A percentile compares a stretch with the other conserved stretches of the same genome.
Conservation (phyloP, 805 yeast species). For the Sungouiozyma intestinalis region DNA sequence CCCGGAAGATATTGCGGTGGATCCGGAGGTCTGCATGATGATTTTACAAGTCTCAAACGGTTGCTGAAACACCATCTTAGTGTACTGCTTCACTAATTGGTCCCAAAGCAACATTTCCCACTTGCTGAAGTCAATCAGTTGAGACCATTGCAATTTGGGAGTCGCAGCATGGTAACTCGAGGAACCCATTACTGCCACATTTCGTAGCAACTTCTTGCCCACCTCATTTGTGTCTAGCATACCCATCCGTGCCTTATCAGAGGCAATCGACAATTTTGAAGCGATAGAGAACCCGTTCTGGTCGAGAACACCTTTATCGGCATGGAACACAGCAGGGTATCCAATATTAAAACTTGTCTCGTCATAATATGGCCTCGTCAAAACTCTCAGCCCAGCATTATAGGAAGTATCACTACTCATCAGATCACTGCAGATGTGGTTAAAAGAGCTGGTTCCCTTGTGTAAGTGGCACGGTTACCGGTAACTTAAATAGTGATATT, state of each 20-base stretch:
- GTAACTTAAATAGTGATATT: too few species aligned
- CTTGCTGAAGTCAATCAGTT: constrained; percentile 51
- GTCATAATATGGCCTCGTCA: constrained; percentile 59
- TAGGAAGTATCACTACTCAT: not conserved
- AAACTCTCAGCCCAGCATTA: constrained; percentile 5
- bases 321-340: constrained; percentile 47
- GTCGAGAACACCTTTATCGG: constrained; percentile 53
- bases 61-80: constrained; percentile 61
- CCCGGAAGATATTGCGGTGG: too few species aligned
- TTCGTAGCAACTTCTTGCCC: not conserved
- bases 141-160: constrained; percentile 39
- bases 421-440: not conserved
- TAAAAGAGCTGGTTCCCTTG: not conserved
- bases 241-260: constrained; percentile 1
- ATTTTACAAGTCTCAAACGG: constrained; percentile 81
- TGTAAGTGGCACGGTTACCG: too few species aligned
- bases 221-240: not conserved
- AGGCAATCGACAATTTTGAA: constrained; percentile 27
- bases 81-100: constrained; percentile 58
- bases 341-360: constrained; percentile 58
- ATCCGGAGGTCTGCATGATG: constrained; percentile 74
- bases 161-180: not conserved
- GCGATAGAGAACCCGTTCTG: constrained; percentile 32
- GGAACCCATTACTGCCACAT: not conserved
- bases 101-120: constrained; percentile 48